Evolutionary conservation across 306 rosid genomes (phyloP).

Genomic region (Corylus avellana): DNA sequence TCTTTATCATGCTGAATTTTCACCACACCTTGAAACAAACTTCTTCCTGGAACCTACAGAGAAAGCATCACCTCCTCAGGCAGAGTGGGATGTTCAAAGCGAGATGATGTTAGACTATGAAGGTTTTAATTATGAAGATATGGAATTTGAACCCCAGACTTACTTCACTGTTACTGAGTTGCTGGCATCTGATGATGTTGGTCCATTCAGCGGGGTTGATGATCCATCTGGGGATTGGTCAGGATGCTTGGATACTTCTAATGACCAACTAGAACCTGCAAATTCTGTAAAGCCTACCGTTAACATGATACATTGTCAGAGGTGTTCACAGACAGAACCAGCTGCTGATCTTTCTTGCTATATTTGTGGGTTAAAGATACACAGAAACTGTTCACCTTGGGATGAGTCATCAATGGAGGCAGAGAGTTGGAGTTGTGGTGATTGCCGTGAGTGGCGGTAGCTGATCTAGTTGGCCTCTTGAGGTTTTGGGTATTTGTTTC

Average conservation of each 20-base stretch:
- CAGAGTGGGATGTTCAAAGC: conserved; percentile 51
- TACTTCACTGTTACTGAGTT: conserved; percentile 73
- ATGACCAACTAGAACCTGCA: conserved; percentile 31
- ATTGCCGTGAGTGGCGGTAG: conserved; percentile 79
- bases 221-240: conserved; percentile 47
- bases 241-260: conserved; percentile 34
- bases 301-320: conserved; percentile 35
- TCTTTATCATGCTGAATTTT: conserved; percentile 33
- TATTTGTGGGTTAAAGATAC: conserved; percentile 66
- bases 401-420: conserved; percentile 38
- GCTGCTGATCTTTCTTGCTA: conserved; percentile 73
- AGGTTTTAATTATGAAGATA: conserved; percentile 42
- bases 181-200: conserved; percentile 57
- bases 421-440: conserved; percentile 69
- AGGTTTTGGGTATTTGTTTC: neutral
- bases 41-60: conserved; percentile 38
- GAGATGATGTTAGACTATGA: conserved; percentile 46
- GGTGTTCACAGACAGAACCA: conserved; percentile 60
- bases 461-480: conserved; percentile 16
- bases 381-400: conserved; percentile 72
- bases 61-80: conserved; percentile 23
- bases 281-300: conserved; percentile 24
- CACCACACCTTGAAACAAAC: conserved; percentile 33
- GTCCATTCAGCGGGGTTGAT: conserved; percentile 47
- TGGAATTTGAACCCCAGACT: conserved; percentile 78